Conservation (phyloP, 495 filamentous ascomycete genomes). For the Neurospora discreta region DNA sequence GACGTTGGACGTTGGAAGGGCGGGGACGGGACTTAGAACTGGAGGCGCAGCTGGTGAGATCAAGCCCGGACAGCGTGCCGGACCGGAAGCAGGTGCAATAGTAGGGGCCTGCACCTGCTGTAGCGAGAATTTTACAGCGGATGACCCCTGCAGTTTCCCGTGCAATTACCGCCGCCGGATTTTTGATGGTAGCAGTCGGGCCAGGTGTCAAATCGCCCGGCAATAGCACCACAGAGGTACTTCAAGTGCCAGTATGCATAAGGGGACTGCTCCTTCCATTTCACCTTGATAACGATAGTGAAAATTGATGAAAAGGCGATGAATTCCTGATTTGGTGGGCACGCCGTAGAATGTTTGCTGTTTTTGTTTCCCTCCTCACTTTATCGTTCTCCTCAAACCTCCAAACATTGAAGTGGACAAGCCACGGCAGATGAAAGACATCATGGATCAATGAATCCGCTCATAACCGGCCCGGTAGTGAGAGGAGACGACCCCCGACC, state of each 20-base stretch:
- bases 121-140: background rate
- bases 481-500: background rate
- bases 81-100: background rate
- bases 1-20: background rate
- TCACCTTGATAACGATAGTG: background rate
- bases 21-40: no score
- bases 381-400: background rate
- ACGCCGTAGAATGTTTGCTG: background rate
- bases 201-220: background rate
- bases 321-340: background rate
- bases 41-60: background rate
- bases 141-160: background rate
- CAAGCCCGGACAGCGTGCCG: background rate
- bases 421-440: background rate
- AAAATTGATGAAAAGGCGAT: background rate
- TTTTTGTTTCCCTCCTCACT: background rate
- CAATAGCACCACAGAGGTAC: no score
- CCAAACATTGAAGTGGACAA: background rate
- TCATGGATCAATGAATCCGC: background rate
- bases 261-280: background rate
- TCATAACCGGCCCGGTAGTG: background rate
- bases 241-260: no score
- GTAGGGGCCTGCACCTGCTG: background rate
- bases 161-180: background rate
- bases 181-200: constrained; percentile 4